Conservation (phyloP, 129 eudicot species). For the Cynara cardunculus region DNA sequence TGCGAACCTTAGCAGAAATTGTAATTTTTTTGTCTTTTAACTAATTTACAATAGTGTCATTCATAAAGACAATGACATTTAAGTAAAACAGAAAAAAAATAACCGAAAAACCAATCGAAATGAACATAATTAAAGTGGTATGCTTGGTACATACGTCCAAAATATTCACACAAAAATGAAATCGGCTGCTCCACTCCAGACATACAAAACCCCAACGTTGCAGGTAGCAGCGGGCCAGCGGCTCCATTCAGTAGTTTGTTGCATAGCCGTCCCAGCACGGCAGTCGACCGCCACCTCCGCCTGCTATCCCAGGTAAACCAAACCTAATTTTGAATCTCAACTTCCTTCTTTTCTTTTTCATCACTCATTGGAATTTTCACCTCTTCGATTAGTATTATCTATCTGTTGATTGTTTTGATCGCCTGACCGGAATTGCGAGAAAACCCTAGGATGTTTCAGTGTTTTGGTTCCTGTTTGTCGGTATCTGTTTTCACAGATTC, state of each 20-base stretch:
- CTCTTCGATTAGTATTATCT: not conserved
- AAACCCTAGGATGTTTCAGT: not conserved
- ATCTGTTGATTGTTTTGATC: not conserved
- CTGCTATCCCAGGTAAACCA: conserved; percentile 4
- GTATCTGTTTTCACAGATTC: not conserved
- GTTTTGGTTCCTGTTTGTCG: not conserved
- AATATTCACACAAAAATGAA: too few species aligned
- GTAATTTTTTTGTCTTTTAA: too few species aligned
- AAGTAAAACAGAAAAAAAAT: too few species aligned
- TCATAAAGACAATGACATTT: too few species aligned
- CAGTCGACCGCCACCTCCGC: not conserved
- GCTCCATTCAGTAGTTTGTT: not conserved
- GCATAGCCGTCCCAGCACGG: not conserved
- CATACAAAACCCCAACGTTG: not conserved
- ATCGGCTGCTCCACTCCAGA: too few species aligned
- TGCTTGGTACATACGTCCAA: too few species aligned
- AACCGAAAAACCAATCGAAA: too few species aligned
- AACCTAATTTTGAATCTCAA: not conserved
- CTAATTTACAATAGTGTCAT: too few species aligned
- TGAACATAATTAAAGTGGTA: too few species aligned
- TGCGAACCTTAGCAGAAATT: too few species aligned
- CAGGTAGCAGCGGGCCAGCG: not conserved
- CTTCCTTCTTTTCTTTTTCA: not conserved
- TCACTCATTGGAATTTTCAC: not conserved
- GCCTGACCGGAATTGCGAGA: not conserved